Conservation (phyloP, 2,329 filamentous ascomycete genomes). For the Penicillium thymicola region DNA sequence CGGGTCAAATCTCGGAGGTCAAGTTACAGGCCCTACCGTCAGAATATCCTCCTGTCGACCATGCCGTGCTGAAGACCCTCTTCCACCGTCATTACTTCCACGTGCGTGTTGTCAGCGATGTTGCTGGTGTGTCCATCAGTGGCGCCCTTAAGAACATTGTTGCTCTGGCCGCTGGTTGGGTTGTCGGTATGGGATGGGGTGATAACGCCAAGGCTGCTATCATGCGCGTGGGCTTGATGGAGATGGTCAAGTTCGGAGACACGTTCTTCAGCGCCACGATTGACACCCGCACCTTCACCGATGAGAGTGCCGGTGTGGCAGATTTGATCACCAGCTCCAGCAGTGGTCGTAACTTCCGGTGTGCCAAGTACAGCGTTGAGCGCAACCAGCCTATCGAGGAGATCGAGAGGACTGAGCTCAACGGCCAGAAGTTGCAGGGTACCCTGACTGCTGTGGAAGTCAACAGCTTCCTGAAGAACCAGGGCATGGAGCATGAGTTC, state of each 20-base stretch:
- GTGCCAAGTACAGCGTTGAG: slow-evolving; percentile 82
- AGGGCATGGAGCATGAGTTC: slow-evolving; percentile 76
- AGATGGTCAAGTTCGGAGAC: slow-evolving; percentile 95
- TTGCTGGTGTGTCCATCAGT: slow-evolving; percentile 92
- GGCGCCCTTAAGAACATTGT: slow-evolving; percentile 97
- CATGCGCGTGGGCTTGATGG: slow-evolving; percentile 91
- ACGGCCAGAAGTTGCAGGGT: slow-evolving; percentile 95
- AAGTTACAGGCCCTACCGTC: slow-evolving; percentile 71
- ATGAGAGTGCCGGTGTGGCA: slow-evolving; percentile 90
- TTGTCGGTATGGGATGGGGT: slow-evolving; percentile 93
- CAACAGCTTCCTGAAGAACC: slow-evolving; percentile 77
- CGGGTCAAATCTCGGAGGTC: slow-evolving; percentile 64
- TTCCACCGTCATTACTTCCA: slow-evolving; percentile 99
- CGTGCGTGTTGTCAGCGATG: slow-evolving; percentile 87
- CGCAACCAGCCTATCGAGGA: slow-evolving; percentile 77
- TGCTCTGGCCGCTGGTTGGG: slow-evolving; percentile 88
- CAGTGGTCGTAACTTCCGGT: slow-evolving; percentile 89
- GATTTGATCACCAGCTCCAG: slow-evolving; percentile 93
- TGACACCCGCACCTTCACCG: slow-evolving; percentile 84
- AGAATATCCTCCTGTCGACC: slow-evolving; percentile 83
- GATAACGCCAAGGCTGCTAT: slow-evolving; percentile 99
- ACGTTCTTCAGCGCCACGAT: slow-evolving; percentile 86
- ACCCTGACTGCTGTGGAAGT: slow-evolving; percentile 90
- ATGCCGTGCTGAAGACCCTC: slow-evolving; percentile 74
- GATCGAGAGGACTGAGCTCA: slow-evolving; percentile 83